Conservation (phyloP, 176 grass and related monocot genomes). For the Paspalum vaginatum region DNA sequence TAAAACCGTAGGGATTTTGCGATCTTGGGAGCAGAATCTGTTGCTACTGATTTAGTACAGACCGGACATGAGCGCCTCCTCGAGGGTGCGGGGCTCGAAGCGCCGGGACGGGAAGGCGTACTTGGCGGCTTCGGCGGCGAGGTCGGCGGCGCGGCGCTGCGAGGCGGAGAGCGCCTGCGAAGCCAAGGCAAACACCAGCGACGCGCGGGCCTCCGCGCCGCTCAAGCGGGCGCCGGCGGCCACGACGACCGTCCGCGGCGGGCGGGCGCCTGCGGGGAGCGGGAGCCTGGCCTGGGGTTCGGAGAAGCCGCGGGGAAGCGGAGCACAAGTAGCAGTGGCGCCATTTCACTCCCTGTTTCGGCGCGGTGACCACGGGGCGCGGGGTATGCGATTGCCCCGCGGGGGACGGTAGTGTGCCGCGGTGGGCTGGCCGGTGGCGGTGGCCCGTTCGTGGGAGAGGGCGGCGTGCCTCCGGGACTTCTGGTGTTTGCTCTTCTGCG, state of each 20-base stretch:
- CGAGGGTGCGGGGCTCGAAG: conserved; percentile 65
- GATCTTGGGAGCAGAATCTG: neutral
- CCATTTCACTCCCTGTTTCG: conserved; percentile 45
- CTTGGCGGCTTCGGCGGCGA: conserved; percentile 65
- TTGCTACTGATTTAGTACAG: neutral
- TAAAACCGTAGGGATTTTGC: neutral
- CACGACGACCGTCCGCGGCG: conserved; percentile 34
- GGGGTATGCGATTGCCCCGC: neutral
- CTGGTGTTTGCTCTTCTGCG: neutral
- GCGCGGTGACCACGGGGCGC: neutral
- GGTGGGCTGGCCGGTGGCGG: neutral
- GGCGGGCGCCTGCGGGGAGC: conserved; percentile 21
- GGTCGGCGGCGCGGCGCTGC: conserved; percentile 61
- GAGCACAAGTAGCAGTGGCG: conserved; percentile 40
- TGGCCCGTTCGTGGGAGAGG: neutral
- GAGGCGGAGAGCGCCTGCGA: conserved; percentile 64
- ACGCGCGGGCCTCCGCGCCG: conserved; percentile 62
- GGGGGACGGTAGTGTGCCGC: neutral
- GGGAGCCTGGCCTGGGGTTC: conserved; percentile 19
- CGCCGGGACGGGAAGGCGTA: conserved; percentile 69
- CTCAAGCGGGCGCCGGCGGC: conserved; percentile 26
- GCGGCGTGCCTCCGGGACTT: neutral
- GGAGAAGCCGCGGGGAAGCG: conserved; percentile 10
- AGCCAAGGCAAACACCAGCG: conserved; percentile 76
- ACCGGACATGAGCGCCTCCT: conserved; percentile 96